Base-by-base conservation (phyloP, 371 early-diverging fungal species). In the Capillidium heterosporum region DNA sequence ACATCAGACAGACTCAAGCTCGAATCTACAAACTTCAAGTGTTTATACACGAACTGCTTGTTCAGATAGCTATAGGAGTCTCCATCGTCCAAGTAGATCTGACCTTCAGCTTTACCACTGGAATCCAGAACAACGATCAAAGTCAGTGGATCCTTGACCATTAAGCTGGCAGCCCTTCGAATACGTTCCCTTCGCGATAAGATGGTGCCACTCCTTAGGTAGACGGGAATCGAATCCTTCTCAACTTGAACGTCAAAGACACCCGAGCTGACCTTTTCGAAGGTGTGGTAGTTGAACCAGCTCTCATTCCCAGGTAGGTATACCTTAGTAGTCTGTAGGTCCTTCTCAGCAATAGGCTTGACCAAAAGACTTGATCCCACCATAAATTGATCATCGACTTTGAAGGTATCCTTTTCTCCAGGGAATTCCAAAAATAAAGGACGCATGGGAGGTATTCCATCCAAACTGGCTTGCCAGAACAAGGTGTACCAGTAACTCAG, bases 11-110 rank as follows among this genome's bases (percentile, higher is more conserved):
- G 65, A 11, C 62, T 59, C 27, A 74, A 61, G 19, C 58, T 49
- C 29, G 58, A 59, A 2, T 65, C 31, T 15, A 52, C 47, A 58
- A 69, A 77, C 8, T 27, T 60, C 58, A 83, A 77, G 10, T 66
- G 59, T 11, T 69, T 67, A 59, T 72, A 67, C 46, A 81, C 65
- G 65, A 76, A 87, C 11, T 68, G 73, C 0, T 85, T 84, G 0
- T 67, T 61, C 61, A 76, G 63, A 60, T 79, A 85, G 40, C 69
- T 77, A 60, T 77, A 94, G 3, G 82, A 71, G 54, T 84, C 79
- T n/a, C 93, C 95, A 61, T 95, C 96, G 64, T 95, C 96, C 55
- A 85, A 56, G 58, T 94, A 94, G 27, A 95, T 63, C 19, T 61
- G 48, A 26, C 96, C 96, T 10, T 62, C 50, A 1, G 94, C 89